A percentile compares a stretch with the other conserved stretches of the same genome.
Conservation (phyloP, 192 early-diverging fungal genomes). For the Podila verticillata region DNA sequence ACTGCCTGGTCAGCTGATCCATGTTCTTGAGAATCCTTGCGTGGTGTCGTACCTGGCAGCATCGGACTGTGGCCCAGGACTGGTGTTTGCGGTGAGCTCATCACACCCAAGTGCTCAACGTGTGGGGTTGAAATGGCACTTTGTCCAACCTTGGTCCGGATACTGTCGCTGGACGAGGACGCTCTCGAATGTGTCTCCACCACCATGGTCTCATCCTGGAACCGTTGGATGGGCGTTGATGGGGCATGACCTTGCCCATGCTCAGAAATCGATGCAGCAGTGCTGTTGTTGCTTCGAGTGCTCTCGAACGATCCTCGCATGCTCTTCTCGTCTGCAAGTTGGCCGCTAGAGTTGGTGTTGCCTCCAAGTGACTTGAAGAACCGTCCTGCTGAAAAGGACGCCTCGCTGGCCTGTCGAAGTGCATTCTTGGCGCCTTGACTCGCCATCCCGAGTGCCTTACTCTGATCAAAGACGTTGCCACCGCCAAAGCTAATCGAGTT, state of each 20-base stretch:
- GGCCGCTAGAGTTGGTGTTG: not conserved
- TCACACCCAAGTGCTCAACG: not conserved
- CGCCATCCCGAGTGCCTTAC: slow-evolving; percentile 8
- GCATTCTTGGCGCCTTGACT: slow-evolving; percentile 44
- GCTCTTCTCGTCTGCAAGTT: not conserved
- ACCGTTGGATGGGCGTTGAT: not conserved
- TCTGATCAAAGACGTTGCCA: slow-evolving; percentile 3
- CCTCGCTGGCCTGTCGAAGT: slow-evolving; percentile 38
- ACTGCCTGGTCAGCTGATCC: not conserved
- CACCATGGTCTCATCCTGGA: not conserved
- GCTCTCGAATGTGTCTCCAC: slow-evolving; percentile 6
- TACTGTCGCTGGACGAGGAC: slow-evolving; percentile 4
- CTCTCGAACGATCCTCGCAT: slow-evolving; percentile 36
- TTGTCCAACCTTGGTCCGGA: not conserved
- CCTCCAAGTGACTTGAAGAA: slow-evolving; percentile 48
- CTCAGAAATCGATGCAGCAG: slow-evolving; percentile 9
- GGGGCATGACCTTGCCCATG: not conserved
- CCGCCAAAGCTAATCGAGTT: not conserved
- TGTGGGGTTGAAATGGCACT: not conserved
- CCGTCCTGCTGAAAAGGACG: slow-evolving; percentile 33
- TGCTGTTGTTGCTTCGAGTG: slow-evolving; percentile 29
- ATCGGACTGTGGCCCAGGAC: not conserved
- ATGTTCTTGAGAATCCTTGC: not conserved
- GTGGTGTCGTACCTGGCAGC: not conserved
- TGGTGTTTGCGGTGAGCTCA: not conserved